Conservation (phyloP, 2,329 filamentous ascomycete species). For the Cryphonectria japonica region DNA sequence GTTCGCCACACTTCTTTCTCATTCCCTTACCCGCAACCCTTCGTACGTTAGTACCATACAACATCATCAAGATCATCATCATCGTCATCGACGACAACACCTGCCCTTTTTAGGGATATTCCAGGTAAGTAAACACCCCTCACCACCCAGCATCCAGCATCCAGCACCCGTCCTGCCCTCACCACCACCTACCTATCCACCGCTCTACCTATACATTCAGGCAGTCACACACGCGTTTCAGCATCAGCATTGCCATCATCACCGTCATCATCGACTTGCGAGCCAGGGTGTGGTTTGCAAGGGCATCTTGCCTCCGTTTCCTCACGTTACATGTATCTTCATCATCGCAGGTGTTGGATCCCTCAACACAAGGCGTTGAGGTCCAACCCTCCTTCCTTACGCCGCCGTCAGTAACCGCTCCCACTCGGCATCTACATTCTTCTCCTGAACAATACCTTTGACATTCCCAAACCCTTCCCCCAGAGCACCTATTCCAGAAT, state of each 20-base stretch:
- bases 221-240: not conserved
- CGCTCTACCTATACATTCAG: not conserved
- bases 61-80: not conserved
- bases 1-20: not conserved
- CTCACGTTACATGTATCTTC: not conserved
- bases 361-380: not conserved
- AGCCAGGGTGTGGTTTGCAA: not conserved
- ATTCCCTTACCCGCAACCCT: not conserved
- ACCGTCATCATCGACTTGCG: not conserved
- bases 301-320: not conserved
- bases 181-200: not conserved
- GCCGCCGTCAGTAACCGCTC: not conserved
- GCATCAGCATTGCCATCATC: not conserved
- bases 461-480: not conserved
- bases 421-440: not conserved
- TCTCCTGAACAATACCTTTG: not conserved
- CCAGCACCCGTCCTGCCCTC: too few species aligned
- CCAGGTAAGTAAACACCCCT: conserved; percentile 13
- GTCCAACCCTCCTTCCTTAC: not conserved
- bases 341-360: not conserved
- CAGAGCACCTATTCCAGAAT: not conserved
- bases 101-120: not conserved
- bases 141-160: not conserved
- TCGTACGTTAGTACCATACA: not conserved
- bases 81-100: not conserved